A percentile compares a stretch with the other conserved stretches of the same genome.
phyloP scores from a whole-genome alignment of 2,329 filamentous ascomycete species.

The Ceratocystis smalleyi region DNA sequence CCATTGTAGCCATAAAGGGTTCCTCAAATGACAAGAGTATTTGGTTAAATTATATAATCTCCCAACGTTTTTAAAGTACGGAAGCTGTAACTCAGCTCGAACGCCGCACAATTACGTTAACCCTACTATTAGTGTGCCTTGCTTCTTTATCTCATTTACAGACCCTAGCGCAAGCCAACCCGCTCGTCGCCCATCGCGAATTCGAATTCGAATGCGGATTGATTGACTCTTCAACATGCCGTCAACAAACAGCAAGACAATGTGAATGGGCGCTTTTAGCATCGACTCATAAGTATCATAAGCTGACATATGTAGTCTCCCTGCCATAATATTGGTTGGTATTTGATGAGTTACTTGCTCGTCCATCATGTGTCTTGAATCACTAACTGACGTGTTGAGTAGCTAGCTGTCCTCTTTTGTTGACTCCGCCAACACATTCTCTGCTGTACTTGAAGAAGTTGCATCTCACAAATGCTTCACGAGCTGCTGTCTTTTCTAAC shows the following conservation, averaged over 20 bases:
- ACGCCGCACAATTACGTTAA: not conserved
- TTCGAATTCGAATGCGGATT: not conserved
- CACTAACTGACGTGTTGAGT: not conserved
- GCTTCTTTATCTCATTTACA: not conserved
- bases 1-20: not conserved
- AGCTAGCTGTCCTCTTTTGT: not conserved
- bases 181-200: not conserved
- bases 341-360: not conserved
- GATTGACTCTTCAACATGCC: not conserved
- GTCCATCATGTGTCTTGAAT: too few species aligned
- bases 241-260: not conserved
- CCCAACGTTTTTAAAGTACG: too few species aligned
- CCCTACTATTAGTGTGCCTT: not conserved
- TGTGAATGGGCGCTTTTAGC: not conserved
- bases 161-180: not conserved
- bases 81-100: not conserved
- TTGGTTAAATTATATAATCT: not conserved
- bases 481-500: not conserved
- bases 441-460: not conserved
- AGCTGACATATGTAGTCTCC: not conserved
- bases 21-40: not conserved
- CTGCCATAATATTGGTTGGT: not conserved
- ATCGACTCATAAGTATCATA: not conserved
- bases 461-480: not conserved
- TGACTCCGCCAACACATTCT: not conserved